Conservation (phyloP, 169 alveolate genomes). For the Perkinsus marinus region DNA sequence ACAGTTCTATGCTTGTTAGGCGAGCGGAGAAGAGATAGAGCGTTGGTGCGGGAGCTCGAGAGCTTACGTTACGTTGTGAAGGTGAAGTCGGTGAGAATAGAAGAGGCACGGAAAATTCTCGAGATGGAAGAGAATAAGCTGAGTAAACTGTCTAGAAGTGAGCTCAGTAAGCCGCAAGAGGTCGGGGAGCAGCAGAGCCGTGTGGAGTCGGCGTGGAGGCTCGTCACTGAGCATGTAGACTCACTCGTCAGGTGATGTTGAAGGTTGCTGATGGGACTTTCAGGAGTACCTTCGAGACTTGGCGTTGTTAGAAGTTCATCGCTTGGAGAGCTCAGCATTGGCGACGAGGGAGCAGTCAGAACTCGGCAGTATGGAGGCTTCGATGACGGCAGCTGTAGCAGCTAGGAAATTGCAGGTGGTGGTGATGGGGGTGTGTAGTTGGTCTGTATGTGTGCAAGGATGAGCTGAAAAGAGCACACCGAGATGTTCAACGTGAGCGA, state of each 20-base stretch:
- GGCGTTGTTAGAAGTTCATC: neutral
- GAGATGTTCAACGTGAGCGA: neutral
- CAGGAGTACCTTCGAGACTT: neutral
- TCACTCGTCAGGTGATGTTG: too few species aligned
- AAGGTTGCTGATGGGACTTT: neutral
- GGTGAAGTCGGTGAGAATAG: neutral
- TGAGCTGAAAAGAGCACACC: neutral
- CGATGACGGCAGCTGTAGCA: neutral
- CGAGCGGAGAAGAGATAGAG: neutral
- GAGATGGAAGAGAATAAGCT: neutral
- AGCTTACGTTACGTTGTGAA: neutral
- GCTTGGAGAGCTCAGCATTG: neutral
- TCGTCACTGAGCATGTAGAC: neutral
- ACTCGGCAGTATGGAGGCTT: neutral
- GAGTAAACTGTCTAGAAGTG: neutral
- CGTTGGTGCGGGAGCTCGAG: neutral
- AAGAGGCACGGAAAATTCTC: neutral
- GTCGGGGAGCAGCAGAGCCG: neutral
- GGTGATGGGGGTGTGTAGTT: neutral
- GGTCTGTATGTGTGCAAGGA: neutral
- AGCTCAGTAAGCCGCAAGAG: neutral
- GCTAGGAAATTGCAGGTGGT: neutral
- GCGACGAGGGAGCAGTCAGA: neutral
- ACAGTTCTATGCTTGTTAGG: too few species aligned
- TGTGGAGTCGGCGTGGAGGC: neutral